A percentile compares a stretch with the other conserved stretches of the same genome.
Evolutionary conservation across 176 grass and related monocot genomes (phyloP).

Genomic region (Elymus sibiricus): DNA sequence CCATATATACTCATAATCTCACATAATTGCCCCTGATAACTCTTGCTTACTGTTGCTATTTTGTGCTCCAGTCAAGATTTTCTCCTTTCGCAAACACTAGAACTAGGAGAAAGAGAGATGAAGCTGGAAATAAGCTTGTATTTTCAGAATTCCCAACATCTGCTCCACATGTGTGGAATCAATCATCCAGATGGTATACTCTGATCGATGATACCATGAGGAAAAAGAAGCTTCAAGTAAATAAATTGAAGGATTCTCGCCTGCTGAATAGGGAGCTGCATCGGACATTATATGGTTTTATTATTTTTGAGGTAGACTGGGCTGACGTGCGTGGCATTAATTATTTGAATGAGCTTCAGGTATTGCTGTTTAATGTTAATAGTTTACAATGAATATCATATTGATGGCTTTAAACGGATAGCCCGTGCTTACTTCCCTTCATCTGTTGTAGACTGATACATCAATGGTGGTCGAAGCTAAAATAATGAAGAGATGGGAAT

Average conservation of each 20-base stretch:
- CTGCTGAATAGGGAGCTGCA: slow-evolving; percentile 83
- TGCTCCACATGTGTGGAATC: slow-evolving; percentile 42
- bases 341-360: slow-evolving; percentile 98
- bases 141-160: slow-evolving; percentile 50
- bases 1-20: background rate
- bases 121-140: slow-evolving; percentile 48
- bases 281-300: slow-evolving; percentile 88
- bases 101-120: slow-evolving; percentile 58
- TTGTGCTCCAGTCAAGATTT: slow-evolving; percentile 59
- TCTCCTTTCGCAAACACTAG: slow-evolving; percentile 90
- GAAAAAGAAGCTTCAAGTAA: slow-evolving; percentile 80
- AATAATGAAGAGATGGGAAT: slow-evolving; percentile 94
- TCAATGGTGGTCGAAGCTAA: slow-evolving; percentile 86
- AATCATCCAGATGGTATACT: slow-evolving; percentile 71
- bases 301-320: slow-evolving; percentile 94
- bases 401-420: slow-evolving; percentile 3
- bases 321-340: slow-evolving; percentile 80
- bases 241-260: slow-evolving; percentile 77
- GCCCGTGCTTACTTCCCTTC: slow-evolving; percentile 5
- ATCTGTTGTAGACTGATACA: slow-evolving; percentile 70
- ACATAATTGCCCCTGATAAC: background rate
- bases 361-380: slow-evolving; percentile 17
- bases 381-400: background rate
- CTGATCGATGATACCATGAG: slow-evolving; percentile 75
- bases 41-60: slow-evolving; percentile 25